phyloP scores from a whole-genome alignment of 148 eudicot genomes.

The Diospyros kaki region DNA sequence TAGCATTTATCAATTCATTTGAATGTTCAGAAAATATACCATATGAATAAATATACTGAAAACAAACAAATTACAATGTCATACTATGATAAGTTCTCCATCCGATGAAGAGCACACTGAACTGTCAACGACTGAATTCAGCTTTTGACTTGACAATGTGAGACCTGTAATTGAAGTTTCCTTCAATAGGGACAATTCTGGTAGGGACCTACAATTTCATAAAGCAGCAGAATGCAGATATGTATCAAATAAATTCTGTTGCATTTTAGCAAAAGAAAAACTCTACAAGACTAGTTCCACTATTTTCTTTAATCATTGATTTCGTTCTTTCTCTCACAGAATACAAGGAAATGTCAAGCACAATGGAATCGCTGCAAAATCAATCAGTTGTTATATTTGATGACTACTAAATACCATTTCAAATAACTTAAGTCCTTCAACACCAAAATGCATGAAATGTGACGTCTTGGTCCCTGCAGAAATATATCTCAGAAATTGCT shows the following conservation, averaged over 20 bases:
- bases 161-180: constrained; percentile 70
- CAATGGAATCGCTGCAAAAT: constrained; percentile 3
- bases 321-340: background rate
- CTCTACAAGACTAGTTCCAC: background rate
- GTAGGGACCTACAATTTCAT: constrained; percentile 62
- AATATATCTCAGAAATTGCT: background rate
- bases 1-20: background rate
- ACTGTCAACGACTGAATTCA: constrained; percentile 38
- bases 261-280: background rate
- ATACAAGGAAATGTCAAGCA: background rate
- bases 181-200: constrained; percentile 73
- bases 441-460: background rate
- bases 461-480: no score
- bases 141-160: constrained; percentile 36
- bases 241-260: background rate
- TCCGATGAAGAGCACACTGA: constrained; percentile 56
- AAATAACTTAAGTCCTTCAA: background rate
- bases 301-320: background rate
- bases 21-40: background rate
- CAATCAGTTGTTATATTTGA: background rate
- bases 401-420: background rate
- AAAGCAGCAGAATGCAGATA: background rate
- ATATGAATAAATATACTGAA: background rate
- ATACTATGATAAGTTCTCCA: constrained; percentile 78
- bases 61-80: background rate